Percentiles rank a stretch among this genome's conserved stretches.
These are phyloP conservation scores for Escovopsis sp. DNA, from an alignment of 2,329 filamentous ascomycete species.

Conservation along the genomic window DNA sequence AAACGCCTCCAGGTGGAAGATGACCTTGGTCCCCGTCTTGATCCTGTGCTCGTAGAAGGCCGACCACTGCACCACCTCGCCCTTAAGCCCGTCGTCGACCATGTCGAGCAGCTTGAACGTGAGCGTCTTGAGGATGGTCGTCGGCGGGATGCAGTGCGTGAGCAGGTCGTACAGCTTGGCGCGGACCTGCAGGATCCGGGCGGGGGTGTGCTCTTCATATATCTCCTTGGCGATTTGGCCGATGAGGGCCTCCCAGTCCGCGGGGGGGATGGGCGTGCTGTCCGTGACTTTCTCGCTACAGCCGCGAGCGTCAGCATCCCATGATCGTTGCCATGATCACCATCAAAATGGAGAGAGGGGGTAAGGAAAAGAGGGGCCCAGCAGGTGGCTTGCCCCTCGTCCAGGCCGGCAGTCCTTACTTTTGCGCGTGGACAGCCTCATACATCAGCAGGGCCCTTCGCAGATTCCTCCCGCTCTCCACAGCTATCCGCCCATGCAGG, in stretches of 20 bases:
- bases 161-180: slow-evolving; percentile 94
- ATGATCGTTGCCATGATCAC: too few species aligned
- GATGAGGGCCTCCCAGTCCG: slow-evolving; percentile 93
- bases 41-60: slow-evolving; percentile 96
- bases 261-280: slow-evolving; percentile 75
- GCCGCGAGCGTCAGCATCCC: too few species aligned
- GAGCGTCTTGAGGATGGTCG: slow-evolving; percentile 83
- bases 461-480: slow-evolving; percentile 80
- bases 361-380: too few species aligned
- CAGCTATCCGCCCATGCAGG: slow-evolving; percentile 72
- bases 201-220: slow-evolving; percentile 81
- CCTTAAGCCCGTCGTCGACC: slow-evolving; percentile 79
- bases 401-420: too few species aligned
- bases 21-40: slow-evolving; percentile 82
- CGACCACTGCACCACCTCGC: slow-evolving; percentile 87
- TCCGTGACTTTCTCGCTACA: slow-evolving; percentile 78
- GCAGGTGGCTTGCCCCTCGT: too few species aligned
- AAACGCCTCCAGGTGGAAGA: slow-evolving; percentile 96
- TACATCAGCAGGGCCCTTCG: slow-evolving; percentile 89
- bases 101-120: slow-evolving; percentile 83
- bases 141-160: slow-evolving; percentile 92
- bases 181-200: slow-evolving; percentile 72
- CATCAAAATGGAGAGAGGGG: too few species aligned
- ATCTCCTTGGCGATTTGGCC: slow-evolving; percentile 84
- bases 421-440: slow-evolving; percentile 91